Percentiles rank a stretch among this genome's conserved stretches.
These are phyloP conservation scores for Pseudopediastrum boryanum DNA, from an alignment of 139 green algal genomes.

Conservation along the genomic window DNA sequence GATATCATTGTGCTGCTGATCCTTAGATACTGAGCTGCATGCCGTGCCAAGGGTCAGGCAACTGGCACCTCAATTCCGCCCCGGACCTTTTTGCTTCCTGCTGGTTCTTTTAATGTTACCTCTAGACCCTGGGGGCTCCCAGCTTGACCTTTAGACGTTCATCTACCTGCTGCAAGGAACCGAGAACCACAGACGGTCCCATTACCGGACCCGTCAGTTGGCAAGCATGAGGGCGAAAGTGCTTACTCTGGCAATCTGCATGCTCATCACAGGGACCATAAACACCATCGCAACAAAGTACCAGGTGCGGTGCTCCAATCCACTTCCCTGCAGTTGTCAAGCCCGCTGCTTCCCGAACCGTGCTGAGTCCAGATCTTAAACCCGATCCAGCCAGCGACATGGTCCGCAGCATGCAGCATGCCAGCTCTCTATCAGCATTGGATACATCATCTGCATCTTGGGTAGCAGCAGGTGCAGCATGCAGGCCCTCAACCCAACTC, in stretches of 20 bases:
- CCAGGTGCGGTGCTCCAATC: conserved; percentile 49
- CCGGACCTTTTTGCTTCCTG: no score
- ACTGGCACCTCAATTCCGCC: no score
- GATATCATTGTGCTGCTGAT: no score
- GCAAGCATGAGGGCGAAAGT: conserved; percentile 30
- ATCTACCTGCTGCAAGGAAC: no score
- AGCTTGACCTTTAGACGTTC: no score
- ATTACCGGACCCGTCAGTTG: no score
- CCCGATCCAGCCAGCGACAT: not conserved
- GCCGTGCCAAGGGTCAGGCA: no score
- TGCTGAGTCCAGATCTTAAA: not conserved
- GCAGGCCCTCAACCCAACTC: not conserved
- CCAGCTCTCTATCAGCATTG: not conserved
- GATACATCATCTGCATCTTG: not conserved
- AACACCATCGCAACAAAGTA: conserved; percentile 89
- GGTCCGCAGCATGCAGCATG: not conserved
- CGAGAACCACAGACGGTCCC: no score
- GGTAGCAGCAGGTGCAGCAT: not conserved
- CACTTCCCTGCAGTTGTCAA: not conserved
- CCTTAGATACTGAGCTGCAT: no score
- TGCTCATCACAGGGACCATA: conserved; percentile 73
- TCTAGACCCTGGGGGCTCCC: no score
- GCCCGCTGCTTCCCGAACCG: not conserved
- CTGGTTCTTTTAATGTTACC: no score
- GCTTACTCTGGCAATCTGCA: conserved; percentile 43